Evolutionary conservation across 176 grass and related monocot genomes (phyloP).

Genomic region (Leersia perrieri): DNA sequence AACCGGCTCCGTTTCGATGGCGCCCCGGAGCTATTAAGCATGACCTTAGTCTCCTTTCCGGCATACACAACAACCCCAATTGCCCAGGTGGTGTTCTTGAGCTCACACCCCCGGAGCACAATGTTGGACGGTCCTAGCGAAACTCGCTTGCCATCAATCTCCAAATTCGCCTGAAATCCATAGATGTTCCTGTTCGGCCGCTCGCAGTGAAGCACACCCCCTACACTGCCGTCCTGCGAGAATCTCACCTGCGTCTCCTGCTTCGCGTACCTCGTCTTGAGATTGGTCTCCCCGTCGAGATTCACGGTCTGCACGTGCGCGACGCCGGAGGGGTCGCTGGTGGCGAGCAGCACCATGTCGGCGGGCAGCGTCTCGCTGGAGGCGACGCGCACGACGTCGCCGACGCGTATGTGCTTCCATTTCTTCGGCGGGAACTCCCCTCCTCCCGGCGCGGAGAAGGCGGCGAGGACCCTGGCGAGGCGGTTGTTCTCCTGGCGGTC

Average conservation of each 20-base stretch:
- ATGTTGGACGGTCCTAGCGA: slow-evolving; percentile 71
- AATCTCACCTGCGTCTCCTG: slow-evolving; percentile 59
- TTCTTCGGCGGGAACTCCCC: slow-evolving; percentile 49
- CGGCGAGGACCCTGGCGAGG: slow-evolving; percentile 42
- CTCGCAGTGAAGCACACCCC: slow-evolving; percentile 52
- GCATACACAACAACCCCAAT: slow-evolving; percentile 86
- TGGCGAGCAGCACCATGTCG: slow-evolving; percentile 74
- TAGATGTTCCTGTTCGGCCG: slow-evolving; percentile 78
- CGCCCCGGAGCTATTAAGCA: slow-evolving; percentile 76
- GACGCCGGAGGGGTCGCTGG: slow-evolving; percentile 69
- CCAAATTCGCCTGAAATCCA: slow-evolving; percentile 69
- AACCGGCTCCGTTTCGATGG: slow-evolving; percentile 71
- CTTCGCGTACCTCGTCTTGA: slow-evolving; percentile 81
- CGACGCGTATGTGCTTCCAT: slow-evolving; percentile 80
- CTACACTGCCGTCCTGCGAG: slow-evolving; percentile 27
- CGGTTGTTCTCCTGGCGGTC: slow-evolving; percentile 76
- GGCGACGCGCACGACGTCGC: slow-evolving; percentile 56
- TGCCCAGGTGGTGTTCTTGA: slow-evolving; percentile 79
- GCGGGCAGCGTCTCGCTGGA: slow-evolving; percentile 67
- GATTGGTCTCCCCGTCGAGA: slow-evolving; percentile 86
- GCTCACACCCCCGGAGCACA: slow-evolving; percentile 82
- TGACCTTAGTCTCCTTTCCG: slow-evolving; percentile 87
- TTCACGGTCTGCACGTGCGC: slow-evolving; percentile 92
- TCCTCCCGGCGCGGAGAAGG: slow-evolving; percentile 12
- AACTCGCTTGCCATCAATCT: slow-evolving; percentile 51